Conservation (phyloP, 768 basidiomycete species). For the Kwoniella botswanensis region DNA sequence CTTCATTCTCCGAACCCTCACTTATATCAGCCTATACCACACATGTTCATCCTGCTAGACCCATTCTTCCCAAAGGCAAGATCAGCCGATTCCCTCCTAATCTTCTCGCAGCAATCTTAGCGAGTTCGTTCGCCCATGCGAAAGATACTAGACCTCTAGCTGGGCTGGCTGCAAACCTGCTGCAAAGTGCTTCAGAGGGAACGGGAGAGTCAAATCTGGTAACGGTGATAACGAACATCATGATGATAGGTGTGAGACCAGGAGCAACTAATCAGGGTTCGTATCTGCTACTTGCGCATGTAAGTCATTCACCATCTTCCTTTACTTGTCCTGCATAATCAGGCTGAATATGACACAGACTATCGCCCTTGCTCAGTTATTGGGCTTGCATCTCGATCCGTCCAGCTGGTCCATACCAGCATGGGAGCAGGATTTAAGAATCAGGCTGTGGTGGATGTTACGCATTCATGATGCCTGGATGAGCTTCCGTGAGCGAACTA, state of each 20-base stretch:
- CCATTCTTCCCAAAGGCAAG: slow-evolving; percentile 29
- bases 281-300: slow-evolving; percentile 30
- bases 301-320: slow-evolving; percentile 9
- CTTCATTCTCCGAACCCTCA: slow-evolving; percentile 19
- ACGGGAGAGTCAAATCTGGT: slow-evolving; percentile 24
- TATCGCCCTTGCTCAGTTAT: slow-evolving; percentile 34
- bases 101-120: slow-evolving; percentile 26
- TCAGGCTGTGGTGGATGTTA: slow-evolving; percentile 36
- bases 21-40: slow-evolving; percentile 19
- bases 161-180: slow-evolving; percentile 15
- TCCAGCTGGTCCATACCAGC: slow-evolving; percentile 27
- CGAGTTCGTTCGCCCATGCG: slow-evolving; percentile 24
- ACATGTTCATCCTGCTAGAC: slow-evolving; percentile 31
- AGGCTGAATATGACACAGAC: slow-evolving; percentile 19
- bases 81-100: slow-evolving; percentile 20
- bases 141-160: slow-evolving; percentile 27
- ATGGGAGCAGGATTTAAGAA: slow-evolving; percentile 31
- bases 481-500: slow-evolving; percentile 24
- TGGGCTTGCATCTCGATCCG: slow-evolving; percentile 34
- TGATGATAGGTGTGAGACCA: slow-evolving; percentile 28
- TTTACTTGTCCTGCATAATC: not conserved
- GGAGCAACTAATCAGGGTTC: slow-evolving; percentile 13
- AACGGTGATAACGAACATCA: slow-evolving; percentile 22
- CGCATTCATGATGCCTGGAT: slow-evolving; percentile 38
- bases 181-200: slow-evolving; percentile 1